Conservation (phyloP, 305 asterid species). For the Solanum hybrid region DNA sequence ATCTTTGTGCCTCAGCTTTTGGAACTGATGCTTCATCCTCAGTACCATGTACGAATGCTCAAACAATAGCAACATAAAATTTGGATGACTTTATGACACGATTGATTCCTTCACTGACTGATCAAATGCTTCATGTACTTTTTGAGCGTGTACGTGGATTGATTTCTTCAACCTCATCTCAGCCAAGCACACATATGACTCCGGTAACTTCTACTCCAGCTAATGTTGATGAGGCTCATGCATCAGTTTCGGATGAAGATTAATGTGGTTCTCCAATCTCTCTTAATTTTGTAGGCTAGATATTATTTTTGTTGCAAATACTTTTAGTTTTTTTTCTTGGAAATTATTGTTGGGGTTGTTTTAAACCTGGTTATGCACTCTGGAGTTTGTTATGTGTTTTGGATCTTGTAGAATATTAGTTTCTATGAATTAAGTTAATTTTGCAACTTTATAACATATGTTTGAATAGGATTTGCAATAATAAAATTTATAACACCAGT, state of each 20-base stretch:
- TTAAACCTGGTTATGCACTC: not conserved
- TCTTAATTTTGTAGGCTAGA: not conserved
- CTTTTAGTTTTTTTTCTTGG: not conserved
- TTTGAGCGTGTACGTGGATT: not conserved
- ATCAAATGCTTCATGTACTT: not conserved
- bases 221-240: not conserved
- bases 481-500: no score
- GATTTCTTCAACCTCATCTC: not conserved
- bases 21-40: not conserved
- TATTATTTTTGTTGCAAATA: no score
- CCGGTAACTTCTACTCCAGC: not conserved
- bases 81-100: not conserved
- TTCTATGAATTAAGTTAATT: no score
- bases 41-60: not conserved
- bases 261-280: not conserved
- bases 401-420: no score
- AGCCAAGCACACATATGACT: no score
- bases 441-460: no score
- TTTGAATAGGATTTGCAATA: no score
- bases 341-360: not conserved
- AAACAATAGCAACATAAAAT: no score
- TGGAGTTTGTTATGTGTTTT: no score
- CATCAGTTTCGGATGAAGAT: not conserved
- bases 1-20: no score
- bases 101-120: no score